Evolutionary conservation across 805 yeast genomes (phyloP), one percentile per base, ranked within the genome.

Genomic region (Tetrapisispora taiwanensis): DNA sequence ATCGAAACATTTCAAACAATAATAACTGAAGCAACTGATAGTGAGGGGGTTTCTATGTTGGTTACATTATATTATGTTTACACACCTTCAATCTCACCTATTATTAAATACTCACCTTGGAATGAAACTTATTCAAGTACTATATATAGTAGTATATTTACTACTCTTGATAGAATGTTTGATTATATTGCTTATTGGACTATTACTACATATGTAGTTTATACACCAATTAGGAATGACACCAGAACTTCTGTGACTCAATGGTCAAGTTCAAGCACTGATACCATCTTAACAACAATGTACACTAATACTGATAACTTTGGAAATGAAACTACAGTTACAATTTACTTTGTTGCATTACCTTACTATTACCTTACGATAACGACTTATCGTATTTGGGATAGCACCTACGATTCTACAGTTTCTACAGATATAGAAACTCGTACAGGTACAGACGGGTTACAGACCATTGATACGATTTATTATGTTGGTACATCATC

Each of bases 401-500:
- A 9, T 14, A 12, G 14, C 6, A 30, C 41, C 13, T 33, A 33
- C 12, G 36, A 33, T 33, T 26, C 41, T 3, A 45, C 48, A 3
- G 26, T 28, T 28, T 38, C 41, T 4, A 38, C 41, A 17, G 34
- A 17, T 3, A n/a, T 38, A 5, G 8, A 8, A 5, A 30, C 24
- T 5, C 4, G 28, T 7, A 28, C 17, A 17, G 50, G 50, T 8
- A 36, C 19, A 6, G 45, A 47, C 22, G 44, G 47, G 13, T 20
- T 28, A 31, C 19, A 24, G 7, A 47, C 46, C 26, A 44, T 37
- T 20, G 22, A 44, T 30, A 44, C 46, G 3, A 38, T 44, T 20
- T 46, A 36, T 34, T 44, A 41, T 12, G 42, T 47, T 18, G 46
- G 38, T 27, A 41, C 43, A 2, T 44, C 45, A 7, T 6, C 31